These are phyloP conservation scores for Hericium erinaceus DNA, from an alignment of 768 basidiomycete genomes.

Conservation along the genomic window DNA sequence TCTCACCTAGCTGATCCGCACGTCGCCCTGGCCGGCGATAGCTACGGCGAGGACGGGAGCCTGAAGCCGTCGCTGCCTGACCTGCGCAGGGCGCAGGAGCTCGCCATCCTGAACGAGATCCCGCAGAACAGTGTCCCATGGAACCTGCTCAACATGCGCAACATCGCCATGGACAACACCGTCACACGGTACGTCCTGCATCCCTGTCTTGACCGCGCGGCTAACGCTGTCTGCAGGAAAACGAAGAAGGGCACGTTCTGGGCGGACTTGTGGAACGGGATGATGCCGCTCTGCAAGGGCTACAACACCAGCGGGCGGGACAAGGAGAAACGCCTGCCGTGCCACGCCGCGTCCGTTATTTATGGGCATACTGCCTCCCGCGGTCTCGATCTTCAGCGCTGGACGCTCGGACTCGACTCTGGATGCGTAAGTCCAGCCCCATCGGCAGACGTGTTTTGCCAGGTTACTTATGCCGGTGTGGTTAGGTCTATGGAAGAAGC, in stretches of 20 bases:
- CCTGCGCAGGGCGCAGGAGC: constrained; percentile 56
- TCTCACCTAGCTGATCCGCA: background rate
- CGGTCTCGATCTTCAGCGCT: constrained; percentile 74
- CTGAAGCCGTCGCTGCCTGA: constrained; percentile 5
- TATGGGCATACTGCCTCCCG: constrained; percentile 82
- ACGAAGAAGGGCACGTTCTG: constrained; percentile 55
- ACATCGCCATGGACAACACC: constrained; percentile 30
- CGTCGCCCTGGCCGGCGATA: constrained; percentile 1
- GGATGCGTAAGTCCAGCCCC: constrained; percentile 50
- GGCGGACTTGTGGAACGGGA: constrained; percentile 64
- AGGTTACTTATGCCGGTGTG: constrained; percentile 24
- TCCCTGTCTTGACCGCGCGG: background rate
- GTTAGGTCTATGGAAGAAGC: constrained; percentile 45
- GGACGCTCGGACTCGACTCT: constrained; percentile 79
- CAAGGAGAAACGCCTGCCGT: constrained; percentile 34
- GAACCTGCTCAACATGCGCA: constrained; percentile 66
- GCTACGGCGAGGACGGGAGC: background rate
- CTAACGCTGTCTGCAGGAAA: constrained; percentile 10
- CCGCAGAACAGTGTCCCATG: constrained; percentile 75
- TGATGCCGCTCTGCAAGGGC: constrained; percentile 52
- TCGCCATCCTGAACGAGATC: constrained; percentile 53
- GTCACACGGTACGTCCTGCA: constrained; percentile 26
- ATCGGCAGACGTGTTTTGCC: background rate
- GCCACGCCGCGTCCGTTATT: constrained; percentile 67
- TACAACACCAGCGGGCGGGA: constrained; percentile 22